Evolutionary conservation across 148 eudicot genomes (phyloP).

Genomic region (Camellia sinensis): DNA sequence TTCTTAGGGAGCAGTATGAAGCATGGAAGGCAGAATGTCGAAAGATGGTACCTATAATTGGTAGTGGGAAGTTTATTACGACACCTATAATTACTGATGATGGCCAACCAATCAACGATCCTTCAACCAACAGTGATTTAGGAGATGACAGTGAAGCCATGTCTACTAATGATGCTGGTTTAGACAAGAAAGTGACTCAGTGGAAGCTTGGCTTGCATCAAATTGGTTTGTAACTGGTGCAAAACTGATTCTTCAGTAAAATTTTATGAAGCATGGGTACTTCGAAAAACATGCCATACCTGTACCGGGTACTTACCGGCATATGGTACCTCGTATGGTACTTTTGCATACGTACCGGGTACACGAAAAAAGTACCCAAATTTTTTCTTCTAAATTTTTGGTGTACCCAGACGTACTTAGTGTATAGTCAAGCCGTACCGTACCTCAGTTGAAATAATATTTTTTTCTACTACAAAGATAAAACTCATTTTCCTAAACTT

Average conservation of each 20-base stretch:
- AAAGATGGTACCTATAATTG: slow-evolving; percentile 73
- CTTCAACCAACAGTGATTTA: slow-evolving; percentile 16
- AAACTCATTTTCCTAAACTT: too few species aligned
- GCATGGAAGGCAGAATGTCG: slow-evolving; percentile 78
- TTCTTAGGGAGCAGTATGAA: slow-evolving; percentile 79
- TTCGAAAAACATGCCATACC: too few species aligned
- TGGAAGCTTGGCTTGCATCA: slow-evolving; percentile 90
- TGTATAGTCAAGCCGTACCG: too few species aligned
- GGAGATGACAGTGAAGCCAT: slow-evolving; percentile 16
- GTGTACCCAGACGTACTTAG: too few species aligned
- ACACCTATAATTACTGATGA: slow-evolving; percentile 64
- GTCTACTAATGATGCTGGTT: slow-evolving; percentile 30
- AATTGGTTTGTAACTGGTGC: slow-evolving; percentile 65
- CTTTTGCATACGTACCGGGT: too few species aligned
- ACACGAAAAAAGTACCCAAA: too few species aligned
- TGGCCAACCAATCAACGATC: slow-evolving; percentile 50
- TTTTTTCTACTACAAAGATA: too few species aligned
- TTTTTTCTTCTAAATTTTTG: too few species aligned
- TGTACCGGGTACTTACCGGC: too few species aligned
- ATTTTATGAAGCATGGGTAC: neutral
- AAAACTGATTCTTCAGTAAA: slow-evolving; percentile 14
- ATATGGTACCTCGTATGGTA: too few species aligned
- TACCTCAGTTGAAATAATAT: too few species aligned
- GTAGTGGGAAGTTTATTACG: slow-evolving; percentile 69
- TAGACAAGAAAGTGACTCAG: slow-evolving; percentile 57